Conservation (phyloP, 768 basidiomycete genomes). For the Collybiopsis luxurians region DNA sequence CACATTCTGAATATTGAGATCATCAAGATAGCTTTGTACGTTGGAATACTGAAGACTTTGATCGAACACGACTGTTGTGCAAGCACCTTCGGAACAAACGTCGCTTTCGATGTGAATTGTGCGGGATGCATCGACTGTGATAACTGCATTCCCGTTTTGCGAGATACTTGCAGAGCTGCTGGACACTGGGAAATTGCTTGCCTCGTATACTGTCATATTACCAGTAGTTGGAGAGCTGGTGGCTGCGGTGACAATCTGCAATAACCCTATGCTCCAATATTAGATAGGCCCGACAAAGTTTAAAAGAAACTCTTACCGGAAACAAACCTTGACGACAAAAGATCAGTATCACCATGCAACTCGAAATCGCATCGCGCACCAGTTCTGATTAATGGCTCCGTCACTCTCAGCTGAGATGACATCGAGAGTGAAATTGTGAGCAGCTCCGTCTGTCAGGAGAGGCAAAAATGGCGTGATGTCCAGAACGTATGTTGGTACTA, state of each 20-base stretch:
- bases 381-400: slow-evolving; percentile 68
- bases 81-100: slow-evolving; percentile 61
- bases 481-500: slow-evolving; percentile 34
- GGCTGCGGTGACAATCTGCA: slow-evolving; percentile 68
- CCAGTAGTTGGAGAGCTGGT: slow-evolving; percentile 66
- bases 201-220: slow-evolving; percentile 57
- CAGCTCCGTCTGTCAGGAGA: slow-evolving; percentile 60
- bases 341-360: too few species aligned
- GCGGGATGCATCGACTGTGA: slow-evolving; percentile 61
- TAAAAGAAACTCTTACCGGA: slow-evolving; percentile 40
- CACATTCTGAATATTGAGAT: slow-evolving; percentile 39
- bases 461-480: slow-evolving; percentile 80
- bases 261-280: slow-evolving; percentile 22
- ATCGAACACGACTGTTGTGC: slow-evolving; percentile 53
- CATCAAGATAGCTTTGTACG: slow-evolving; percentile 55
- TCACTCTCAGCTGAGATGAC: slow-evolving; percentile 65
- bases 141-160: slow-evolving; percentile 47
- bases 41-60: slow-evolving; percentile 64
- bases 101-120: slow-evolving; percentile 59
- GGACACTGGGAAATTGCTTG: slow-evolving; percentile 52
- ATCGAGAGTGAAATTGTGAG: slow-evolving; percentile 71
- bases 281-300: background rate
- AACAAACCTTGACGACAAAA: too few species aligned
- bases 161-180: slow-evolving; percentile 41
- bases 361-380: too few species aligned